Percentiles rank a stretch among this genome's conserved stretches.
These are phyloP conservation scores for Hemileccinum hortonii DNA, from an alignment of 1,284 basidiomycete genomes.

Conservation along the genomic window DNA sequence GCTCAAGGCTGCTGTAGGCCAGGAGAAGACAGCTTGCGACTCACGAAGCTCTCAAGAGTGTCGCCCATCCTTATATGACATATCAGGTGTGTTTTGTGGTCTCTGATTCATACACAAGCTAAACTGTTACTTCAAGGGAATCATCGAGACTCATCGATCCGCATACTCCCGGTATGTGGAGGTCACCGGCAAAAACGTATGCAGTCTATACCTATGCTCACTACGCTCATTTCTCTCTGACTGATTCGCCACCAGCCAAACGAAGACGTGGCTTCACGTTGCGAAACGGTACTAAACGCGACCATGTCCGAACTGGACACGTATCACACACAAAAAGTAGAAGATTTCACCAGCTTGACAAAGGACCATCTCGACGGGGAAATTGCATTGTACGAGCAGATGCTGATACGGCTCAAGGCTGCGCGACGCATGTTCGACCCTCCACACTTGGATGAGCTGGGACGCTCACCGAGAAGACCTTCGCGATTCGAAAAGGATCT, in stretches of 20 bases:
- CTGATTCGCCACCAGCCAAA: constrained; percentile 43
- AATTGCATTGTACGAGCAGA: constrained; percentile 72
- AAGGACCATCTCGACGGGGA: constrained; percentile 75
- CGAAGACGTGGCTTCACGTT: constrained; percentile 67
- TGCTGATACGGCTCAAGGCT: constrained; percentile 53
- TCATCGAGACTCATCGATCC: constrained; percentile 70
- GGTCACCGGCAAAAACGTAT: constrained; percentile 44
- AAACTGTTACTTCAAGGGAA: constrained; percentile 43
- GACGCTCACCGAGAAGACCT: constrained; percentile 51
- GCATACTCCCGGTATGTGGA: constrained; percentile 64
- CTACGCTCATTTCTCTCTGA: too few species aligned
- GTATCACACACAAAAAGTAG: constrained; percentile 70
- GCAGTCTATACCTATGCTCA: not conserved
- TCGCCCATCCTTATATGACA: constrained; percentile 69
- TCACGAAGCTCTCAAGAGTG: constrained; percentile 73
- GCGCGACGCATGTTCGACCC: constrained; percentile 55
- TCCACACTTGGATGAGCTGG: constrained; percentile 47
- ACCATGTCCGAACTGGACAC: constrained; percentile 86
- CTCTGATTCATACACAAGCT: not conserved
- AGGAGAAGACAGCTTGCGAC: constrained; percentile 66
- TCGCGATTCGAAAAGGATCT: constrained; percentile 76
- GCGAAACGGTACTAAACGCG: constrained; percentile 84
- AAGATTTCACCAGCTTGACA: constrained; percentile 61
- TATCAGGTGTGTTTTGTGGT: constrained; percentile 52
- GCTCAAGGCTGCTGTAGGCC: constrained; percentile 48